Base-by-base conservation (phyloP, 345 rosid genomes). In the Populus ilicifolia region DNA sequence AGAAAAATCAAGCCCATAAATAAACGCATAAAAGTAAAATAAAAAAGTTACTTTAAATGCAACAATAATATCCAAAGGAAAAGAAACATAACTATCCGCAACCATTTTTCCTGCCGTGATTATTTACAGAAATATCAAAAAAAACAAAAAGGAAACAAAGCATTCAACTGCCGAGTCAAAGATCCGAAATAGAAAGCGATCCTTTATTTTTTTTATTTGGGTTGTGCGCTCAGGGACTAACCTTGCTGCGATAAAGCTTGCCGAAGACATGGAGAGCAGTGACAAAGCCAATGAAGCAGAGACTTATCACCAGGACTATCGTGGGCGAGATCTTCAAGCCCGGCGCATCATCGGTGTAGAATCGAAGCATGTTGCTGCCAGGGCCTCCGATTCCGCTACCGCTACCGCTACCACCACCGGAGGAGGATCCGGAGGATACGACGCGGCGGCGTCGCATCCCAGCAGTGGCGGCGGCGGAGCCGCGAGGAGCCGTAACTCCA, bases 341-440 rank as follows among this genome's bases (percentile, higher is more conserved):
- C 0, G 98, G 98, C 23, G 95, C 87, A n/a, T 94, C 97, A 67
- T 92, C 98, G 7, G 97, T 94, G 91, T 94, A 94, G 93, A 94
- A 92, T 36, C 97, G 89, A 76, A 94, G 96, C 97, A 94, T 90
- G 85, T 94, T 94, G 76, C 84, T 78, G 54, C 89, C 78, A 3
- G 80, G 35, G 4, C 78, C 44, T 38, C 87, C 89, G n/a, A 86
- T 33, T 54, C 86, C 81, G 4, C 71, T 85, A 29, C 77, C 79
- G 2, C 71, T 9, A 7, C 81, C 79, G 2, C 71, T 10, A 7
- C 81, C 83, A 66, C 78, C 89, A 5, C 84, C 69, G 43, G 87
- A 79, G 69, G 88, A 52, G 1, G 92, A 78, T 8, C 87, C 79
- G 5, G 89, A 85, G 25, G 84, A 71, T 67, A 67, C 84, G 75